Evolutionary conservation across 805 yeast genomes (phyloP), one percentile per base, ranked within the genome.

Genomic region (Starmerella etchellsii): DNA sequence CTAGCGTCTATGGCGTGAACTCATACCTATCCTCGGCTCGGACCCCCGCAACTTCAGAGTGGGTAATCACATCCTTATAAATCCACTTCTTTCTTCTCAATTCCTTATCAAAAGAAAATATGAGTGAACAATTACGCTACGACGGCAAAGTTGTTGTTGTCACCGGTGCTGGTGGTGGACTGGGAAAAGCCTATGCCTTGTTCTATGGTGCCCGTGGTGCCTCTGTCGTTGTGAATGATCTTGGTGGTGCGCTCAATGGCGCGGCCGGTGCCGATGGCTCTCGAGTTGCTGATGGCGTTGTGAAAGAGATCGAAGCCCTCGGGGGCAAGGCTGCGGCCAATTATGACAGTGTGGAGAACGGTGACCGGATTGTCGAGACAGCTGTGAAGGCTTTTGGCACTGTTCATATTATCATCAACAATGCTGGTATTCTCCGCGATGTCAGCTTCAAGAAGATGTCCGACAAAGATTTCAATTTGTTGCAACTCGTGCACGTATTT

Each of bases 151-250:
- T 88, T 33, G 96, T 88, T 26, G 76, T 88, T 43, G 76, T 88
- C 58, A 88, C 96, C 37, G 98, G 98, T 26, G 91, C 96, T 36
- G 98, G 98, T 49, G 97, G 96, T 52, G 98, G 97, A 16, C 71
- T 88, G 34, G 98, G 98, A 20, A 81, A 71, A 54, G 76, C 76
- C 36, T 88, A 88, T 62, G 94, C 95, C 4, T 64, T 84, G 25
- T 84, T 80, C 52, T 88, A 71, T 62, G 97, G 94, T 32, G 67
- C 75, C 44, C 71, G 94, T 51, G 97, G 97, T 27, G 98, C 96
- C 46, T 78, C 79, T 54, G 95, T 88, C 28, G 95, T 88, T 21
- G 95, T 88, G 25, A 88, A 88, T 59, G 98, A 88, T 62, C 69
- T 88, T 46, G 95, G 96, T 42, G 93, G 94, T 24, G 68, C 87